Percentiles rank a stretch among this genome's conserved stretches.
Evolutionary conservation across 2,329 filamentous ascomycete species (phyloP).

Genomic region (Monascus ruber): DNA sequence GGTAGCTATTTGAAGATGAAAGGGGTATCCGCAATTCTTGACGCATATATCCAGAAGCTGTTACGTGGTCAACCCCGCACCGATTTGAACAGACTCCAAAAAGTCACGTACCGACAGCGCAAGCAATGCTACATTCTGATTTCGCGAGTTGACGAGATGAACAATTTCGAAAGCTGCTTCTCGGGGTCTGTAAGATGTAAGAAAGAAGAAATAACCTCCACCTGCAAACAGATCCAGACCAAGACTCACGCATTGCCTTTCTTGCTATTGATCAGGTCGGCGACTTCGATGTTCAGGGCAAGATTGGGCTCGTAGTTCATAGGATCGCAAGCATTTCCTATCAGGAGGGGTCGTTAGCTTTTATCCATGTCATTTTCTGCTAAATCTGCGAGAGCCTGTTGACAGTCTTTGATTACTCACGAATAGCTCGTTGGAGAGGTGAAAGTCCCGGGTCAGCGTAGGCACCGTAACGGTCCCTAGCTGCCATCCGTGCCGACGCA

Average conservation of each 20-base stretch:
- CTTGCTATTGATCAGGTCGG: constrained; percentile 93
- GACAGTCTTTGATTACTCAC: constrained; percentile 31
- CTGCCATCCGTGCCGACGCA: constrained; percentile 86
- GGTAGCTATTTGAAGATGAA: constrained; percentile 95
- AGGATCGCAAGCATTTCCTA: constrained; percentile 84
- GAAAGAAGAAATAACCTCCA: constrained; percentile 6
- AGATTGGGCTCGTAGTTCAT: constrained; percentile 98
- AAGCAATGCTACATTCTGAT: constrained; percentile 84
- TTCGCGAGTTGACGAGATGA: constrained; percentile 90
- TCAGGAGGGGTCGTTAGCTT: background rate
- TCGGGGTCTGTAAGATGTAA: constrained; percentile 51
- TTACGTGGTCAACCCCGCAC: constrained; percentile 10
- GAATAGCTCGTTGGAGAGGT: constrained; percentile 87
- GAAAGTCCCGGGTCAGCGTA: constrained; percentile 68
- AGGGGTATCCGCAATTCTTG: constrained; percentile 98
- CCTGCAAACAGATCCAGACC: background rate
- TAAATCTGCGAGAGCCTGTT: background rate
- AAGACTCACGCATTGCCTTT: constrained; percentile 67
- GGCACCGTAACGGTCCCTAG: constrained; percentile 84
- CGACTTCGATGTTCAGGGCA: constrained; percentile 88
- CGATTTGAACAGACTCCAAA: constrained; percentile 1
- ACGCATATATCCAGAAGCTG: constrained; percentile 93
- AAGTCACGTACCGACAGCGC: constrained; percentile 54
- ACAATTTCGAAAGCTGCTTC: constrained; percentile 92
- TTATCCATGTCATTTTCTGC: background rate